Percentiles rank a stretch among this genome's conserved stretches.
Conservation (phyloP, 257 asterid species). For the Solanum medicagineum region DNA sequence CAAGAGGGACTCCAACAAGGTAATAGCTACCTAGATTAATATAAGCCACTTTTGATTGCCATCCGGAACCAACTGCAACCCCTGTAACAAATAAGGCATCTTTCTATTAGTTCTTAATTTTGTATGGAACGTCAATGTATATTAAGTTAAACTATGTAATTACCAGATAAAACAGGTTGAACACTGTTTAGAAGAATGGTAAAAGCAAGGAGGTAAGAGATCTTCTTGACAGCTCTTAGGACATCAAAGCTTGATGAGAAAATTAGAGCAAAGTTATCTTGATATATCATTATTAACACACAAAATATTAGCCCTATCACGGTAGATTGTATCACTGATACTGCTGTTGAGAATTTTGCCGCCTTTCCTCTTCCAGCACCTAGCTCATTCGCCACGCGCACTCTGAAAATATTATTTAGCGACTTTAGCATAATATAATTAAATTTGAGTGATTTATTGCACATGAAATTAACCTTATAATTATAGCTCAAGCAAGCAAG, state of each 20-base stretch:
- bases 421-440: not conserved
- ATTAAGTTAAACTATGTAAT: no score
- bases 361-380: constrained; percentile 49
- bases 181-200: constrained; percentile 46
- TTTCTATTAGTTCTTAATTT: not conserved
- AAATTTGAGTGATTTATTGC: not conserved
- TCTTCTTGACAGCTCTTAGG: constrained; percentile 13
- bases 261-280: constrained; percentile 22
- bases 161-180: constrained; percentile 54
- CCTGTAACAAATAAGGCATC: constrained; percentile 3
- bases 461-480: not conserved
- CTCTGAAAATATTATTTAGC: constrained; percentile 12
- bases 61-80: constrained; percentile 48
- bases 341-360: constrained; percentile 35
- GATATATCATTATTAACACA: constrained; percentile 13
- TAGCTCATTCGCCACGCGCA: constrained; percentile 47
- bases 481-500: no score
- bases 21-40: constrained; percentile 33
- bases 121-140: no score
- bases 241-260: constrained; percentile 31
- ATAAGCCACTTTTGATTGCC: constrained; percentile 41
- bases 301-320: constrained; percentile 28
- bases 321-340: constrained; percentile 36
- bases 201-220: constrained; percentile 26
- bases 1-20: constrained; percentile 42